Base-by-base conservation (phyloP, 768 basidiomycete species). In the Xerocomus potaroensis region DNA sequence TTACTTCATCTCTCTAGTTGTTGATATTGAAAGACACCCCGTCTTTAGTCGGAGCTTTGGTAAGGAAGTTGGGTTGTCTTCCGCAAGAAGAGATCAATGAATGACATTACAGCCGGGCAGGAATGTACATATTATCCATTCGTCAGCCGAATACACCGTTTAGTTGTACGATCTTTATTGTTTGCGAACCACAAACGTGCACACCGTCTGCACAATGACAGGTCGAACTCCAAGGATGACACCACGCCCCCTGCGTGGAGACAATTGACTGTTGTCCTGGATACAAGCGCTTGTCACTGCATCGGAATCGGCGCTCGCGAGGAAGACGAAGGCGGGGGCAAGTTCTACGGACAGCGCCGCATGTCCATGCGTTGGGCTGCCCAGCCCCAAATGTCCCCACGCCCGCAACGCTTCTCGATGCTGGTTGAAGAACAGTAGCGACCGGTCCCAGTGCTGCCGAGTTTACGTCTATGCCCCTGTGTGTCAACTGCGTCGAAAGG, bases 401-500 rank as follows among this genome's bases (percentile, higher is more conserved):
- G 54, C 78, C 68, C 27, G 81, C 78, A 6, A 70, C 69, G 0
- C 70, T 62, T 41, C 80, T 69, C 4, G 76, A 78, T 0, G 76
- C 73, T 5, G 81, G 74, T 54, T 82, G 81, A 5, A 83, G 69
- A 0, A 81, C 74, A 0, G 81, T 81, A 54, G 76, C 70, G 37
- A 82, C 74, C 8, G 78, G 79, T 2, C 81, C 79, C 21, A 76
- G 73, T 3, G 71, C 71, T 32, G 79, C 68, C 3, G 65, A 70
- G 53, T 80, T 79, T 41, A 80, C 80, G 48, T 79, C 69, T 45
- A 83, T 80, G 6, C 76, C 78, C 59, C 77, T 78, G 14, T 77
- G 69, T 23, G 72, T 72, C 18, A 81, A 65, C 41, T 81, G 77
- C 26, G 69, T 55, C 0, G 79, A 74, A 30, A 82, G 67, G 8